Conservation (phyloP, 2,329 filamentous ascomycete genomes). For the Calonectria hongkongensis region DNA sequence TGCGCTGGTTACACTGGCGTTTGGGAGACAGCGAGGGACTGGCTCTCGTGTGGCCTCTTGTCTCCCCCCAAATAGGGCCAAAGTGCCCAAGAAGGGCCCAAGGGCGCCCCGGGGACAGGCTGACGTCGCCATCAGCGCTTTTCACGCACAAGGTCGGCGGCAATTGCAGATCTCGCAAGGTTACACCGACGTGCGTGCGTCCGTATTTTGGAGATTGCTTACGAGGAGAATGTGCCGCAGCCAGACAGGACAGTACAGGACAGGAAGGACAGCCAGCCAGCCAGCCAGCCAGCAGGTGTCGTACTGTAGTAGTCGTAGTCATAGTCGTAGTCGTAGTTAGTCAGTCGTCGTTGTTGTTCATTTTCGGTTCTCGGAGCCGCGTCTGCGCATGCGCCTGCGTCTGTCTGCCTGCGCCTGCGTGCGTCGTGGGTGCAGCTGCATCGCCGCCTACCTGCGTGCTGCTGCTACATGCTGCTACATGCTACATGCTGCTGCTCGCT, state of each 20-base stretch:
- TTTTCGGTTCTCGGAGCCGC: conserved; percentile 15
- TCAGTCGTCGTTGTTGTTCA: neutral
- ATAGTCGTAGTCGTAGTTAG: too few species aligned
- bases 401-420: conserved; percentile 13
- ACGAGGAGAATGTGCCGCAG: too few species aligned
- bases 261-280: too few species aligned
- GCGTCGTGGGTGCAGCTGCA: conserved; percentile 23
- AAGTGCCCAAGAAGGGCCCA: neutral
- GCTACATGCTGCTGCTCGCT: neutral
- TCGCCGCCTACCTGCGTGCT: conserved; percentile 1
- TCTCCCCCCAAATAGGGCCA: neutral
- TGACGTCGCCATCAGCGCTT: neutral
- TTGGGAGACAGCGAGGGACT: conserved; percentile 7
- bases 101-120: neutral
- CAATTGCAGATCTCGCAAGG: conserved; percentile 13
- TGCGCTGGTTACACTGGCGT: conserved; percentile 22
- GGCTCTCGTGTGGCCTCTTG: conserved; percentile 3
- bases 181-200: conserved; percentile 20
- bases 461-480: neutral
- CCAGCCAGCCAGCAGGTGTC: too few species aligned
- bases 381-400: conserved; percentile 11
- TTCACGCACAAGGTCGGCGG: neutral
- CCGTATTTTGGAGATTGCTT: conserved; percentile 19
- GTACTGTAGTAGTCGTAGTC: too few species aligned
- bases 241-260: too few species aligned